These are phyloP conservation scores for Kuraishia hungarica DNA, from an alignment of 805 yeast species.

Conservation along the genomic window DNA sequence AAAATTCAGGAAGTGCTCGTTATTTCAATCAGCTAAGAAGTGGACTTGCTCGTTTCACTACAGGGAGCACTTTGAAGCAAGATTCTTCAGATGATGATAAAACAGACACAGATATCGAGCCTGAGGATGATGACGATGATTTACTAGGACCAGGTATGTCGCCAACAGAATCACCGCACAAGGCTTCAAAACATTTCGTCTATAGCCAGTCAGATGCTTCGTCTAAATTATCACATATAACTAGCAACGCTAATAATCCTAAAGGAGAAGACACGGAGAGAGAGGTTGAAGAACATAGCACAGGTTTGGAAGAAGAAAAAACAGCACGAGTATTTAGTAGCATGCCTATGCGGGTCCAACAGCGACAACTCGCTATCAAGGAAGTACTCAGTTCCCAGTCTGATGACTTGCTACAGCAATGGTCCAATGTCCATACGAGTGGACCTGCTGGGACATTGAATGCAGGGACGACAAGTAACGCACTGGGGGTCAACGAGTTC, in stretches of 20 bases:
- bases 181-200: background rate
- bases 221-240: background rate
- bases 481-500: slow-evolving; percentile 5
- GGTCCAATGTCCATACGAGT: background rate
- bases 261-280: background rate
- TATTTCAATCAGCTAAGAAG: background rate
- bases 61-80: background rate
- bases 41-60: background rate
- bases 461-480: background rate
- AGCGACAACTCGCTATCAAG: slow-evolving; percentile 18
- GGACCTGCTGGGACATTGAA: background rate
- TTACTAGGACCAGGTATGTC: background rate
- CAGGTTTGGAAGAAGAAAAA: background rate
- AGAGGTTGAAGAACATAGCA: background rate
- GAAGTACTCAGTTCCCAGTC: slow-evolving; percentile 10
- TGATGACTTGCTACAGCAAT: slow-evolving; percentile 8
- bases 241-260: background rate
- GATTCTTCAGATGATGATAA: background rate
- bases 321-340: background rate
- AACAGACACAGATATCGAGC: slow-evolving; percentile 1
- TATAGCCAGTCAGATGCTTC: background rate
- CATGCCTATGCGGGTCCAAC: slow-evolving; percentile 18
- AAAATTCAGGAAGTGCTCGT: background rate
- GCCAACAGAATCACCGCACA: background rate
- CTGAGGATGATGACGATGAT: background rate